phyloP scores from a whole-genome alignment of 2,329 filamentous ascomycete species.

The Xylaria sp. region DNA sequence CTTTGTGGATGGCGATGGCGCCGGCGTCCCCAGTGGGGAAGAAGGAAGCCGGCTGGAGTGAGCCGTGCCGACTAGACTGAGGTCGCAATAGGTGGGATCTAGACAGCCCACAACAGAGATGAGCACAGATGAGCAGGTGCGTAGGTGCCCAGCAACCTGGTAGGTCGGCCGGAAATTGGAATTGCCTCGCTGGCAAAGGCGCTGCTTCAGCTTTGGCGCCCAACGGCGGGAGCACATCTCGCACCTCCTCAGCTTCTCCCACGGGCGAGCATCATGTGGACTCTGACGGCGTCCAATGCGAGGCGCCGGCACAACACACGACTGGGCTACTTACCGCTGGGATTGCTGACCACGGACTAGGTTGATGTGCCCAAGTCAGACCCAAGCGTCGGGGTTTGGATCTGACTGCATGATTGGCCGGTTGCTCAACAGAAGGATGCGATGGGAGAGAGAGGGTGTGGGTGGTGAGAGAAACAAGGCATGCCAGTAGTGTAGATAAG shows the following conservation, averaged over 20 bases:
- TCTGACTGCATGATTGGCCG: constrained; percentile 29
- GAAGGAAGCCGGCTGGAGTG: constrained; percentile 15
- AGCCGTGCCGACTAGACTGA: constrained; percentile 23
- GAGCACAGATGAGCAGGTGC: neutral
- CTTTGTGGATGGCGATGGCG: constrained; percentile 18
- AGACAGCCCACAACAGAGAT: constrained; percentile 25
- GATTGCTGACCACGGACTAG: constrained; percentile 29
- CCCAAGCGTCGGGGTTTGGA: constrained; percentile 18
- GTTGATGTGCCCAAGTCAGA: constrained; percentile 19
- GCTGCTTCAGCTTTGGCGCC: constrained; percentile 36
- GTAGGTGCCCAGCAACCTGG: constrained; percentile 12
- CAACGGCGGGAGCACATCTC: constrained; percentile 33
- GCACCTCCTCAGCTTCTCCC: constrained; percentile 24
- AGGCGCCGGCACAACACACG: constrained; percentile 28
- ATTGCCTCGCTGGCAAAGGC: constrained; percentile 29
- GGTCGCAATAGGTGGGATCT: constrained; percentile 6
- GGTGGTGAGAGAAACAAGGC: neutral
- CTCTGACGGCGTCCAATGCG: constrained; percentile 32
- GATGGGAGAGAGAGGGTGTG: constrained; percentile 18
- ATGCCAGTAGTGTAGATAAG: neutral
- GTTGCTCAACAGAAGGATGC: constrained; percentile 17
- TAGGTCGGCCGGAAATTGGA: constrained; percentile 27
- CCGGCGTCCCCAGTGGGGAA: constrained; percentile 31
- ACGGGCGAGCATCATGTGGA: constrained; percentile 17
- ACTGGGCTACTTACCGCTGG: constrained; percentile 7